These are phyloP conservation scores for Aspergillus fischeri DNA, from an alignment of 2,329 filamentous ascomycete species.

Conservation along the genomic window DNA sequence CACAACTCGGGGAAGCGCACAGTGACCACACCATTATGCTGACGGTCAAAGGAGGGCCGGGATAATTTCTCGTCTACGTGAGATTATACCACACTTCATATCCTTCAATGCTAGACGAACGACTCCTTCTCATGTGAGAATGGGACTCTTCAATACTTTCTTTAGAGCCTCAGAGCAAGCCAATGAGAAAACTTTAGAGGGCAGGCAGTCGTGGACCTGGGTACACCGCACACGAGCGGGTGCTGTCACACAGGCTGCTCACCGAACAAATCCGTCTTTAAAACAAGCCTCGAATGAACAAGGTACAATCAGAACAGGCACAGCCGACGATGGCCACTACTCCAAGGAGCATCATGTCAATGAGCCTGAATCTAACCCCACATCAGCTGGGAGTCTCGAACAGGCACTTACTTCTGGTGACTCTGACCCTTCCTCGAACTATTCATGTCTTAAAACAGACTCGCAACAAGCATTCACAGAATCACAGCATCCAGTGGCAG, in stretches of 20 bases:
- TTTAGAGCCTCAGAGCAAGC: slow-evolving; percentile 5
- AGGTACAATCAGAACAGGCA: neutral
- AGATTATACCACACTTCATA: neutral
- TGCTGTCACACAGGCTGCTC: neutral
- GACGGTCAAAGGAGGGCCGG: neutral
- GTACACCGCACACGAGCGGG: neutral
- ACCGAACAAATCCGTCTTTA: neutral
- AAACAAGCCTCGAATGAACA: neutral
- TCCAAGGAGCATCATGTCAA: neutral
- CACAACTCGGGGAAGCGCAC: neutral
- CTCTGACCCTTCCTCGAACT: neutral
- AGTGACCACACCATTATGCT: neutral
- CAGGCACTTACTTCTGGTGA: neutral
- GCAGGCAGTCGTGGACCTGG: neutral
- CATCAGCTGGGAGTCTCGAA: neutral
- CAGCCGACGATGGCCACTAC: neutral
- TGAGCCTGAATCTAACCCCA: neutral
- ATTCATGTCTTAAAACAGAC: neutral
- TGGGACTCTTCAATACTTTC: slow-evolving; percentile 13
- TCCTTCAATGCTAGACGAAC: neutral
- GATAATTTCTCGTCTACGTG: neutral
- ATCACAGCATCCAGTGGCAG: slow-evolving; percentile 5
- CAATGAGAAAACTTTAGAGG: neutral
- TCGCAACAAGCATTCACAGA: neutral
- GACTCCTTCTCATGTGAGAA: neutral